phyloP scores from a whole-genome alignment of 2,329 filamentous ascomycete genomes.

The Seiridium cupressi region DNA sequence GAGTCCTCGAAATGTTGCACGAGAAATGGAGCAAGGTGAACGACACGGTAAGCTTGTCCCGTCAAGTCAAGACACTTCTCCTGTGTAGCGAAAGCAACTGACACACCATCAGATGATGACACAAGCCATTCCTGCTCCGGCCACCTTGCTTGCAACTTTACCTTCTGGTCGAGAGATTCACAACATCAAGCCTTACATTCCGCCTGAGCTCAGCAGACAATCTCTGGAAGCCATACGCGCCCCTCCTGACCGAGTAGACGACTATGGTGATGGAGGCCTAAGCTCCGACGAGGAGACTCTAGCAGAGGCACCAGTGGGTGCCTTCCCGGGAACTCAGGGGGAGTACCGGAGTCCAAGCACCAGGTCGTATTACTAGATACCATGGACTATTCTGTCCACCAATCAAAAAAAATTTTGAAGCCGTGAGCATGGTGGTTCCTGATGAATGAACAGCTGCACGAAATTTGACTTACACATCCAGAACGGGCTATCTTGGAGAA shows the following conservation, averaged over 20 bases:
- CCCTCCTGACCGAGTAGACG: slow-evolving; percentile 45
- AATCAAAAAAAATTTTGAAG: too few relatives aligned
- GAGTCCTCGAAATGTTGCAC: slow-evolving; percentile 83
- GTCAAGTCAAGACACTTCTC: not conserved
- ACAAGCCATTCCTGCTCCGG: slow-evolving; percentile 70
- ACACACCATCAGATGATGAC: slow-evolving; percentile 65
- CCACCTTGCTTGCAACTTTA: slow-evolving; percentile 72
- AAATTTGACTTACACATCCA: not conserved
- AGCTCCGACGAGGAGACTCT: slow-evolving; percentile 40
- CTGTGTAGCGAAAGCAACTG: not conserved
- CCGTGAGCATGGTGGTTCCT: too few relatives aligned
- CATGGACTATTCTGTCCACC: not conserved
- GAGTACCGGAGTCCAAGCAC: slow-evolving; percentile 24
- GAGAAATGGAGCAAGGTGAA: slow-evolving; percentile 91
- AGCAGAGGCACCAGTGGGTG: slow-evolving; percentile 22
- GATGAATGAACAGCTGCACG: not conserved
- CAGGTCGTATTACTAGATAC: slow-evolving; percentile 28
- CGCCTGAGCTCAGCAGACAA: slow-evolving; percentile 63
- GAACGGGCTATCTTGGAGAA: not conserved
- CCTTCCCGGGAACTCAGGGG: slow-evolving; percentile 23
- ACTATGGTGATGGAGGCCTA: slow-evolving; percentile 32
- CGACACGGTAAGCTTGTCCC: slow-evolving; percentile 66
- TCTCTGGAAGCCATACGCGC: slow-evolving; percentile 62
- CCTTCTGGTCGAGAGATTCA: slow-evolving; percentile 89
- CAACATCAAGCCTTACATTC: slow-evolving; percentile 63